phyloP scores from a whole-genome alignment of 495 filamentous ascomycete species.

The Cercophora samala region DNA sequence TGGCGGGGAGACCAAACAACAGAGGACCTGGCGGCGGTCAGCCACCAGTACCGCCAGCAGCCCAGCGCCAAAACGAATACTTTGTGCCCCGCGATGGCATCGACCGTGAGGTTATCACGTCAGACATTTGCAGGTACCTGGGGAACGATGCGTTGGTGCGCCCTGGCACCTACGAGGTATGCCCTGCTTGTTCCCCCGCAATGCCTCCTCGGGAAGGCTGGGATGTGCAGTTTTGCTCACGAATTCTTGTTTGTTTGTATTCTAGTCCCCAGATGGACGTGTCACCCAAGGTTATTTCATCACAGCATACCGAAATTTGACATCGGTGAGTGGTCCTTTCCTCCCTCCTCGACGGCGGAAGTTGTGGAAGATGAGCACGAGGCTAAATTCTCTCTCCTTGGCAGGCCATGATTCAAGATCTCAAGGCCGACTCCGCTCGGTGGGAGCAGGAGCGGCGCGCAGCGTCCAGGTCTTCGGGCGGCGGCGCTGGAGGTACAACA shows the following conservation, averaged over 20 bases:
- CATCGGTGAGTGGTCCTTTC: conserved; percentile 61
- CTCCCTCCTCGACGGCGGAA: not conserved
- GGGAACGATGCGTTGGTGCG: conserved; percentile 87
- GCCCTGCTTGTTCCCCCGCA: conserved; percentile 18
- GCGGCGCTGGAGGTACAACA: conserved; percentile 55
- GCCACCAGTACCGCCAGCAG: conserved; percentile 34
- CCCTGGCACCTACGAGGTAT: conserved; percentile 78
- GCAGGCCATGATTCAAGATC: conserved; percentile 84
- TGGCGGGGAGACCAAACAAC: conserved; percentile 39
- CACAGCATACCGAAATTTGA: conserved; percentile 82
- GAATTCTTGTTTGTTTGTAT: conserved; percentile 7
- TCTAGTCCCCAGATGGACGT: conserved; percentile 52
- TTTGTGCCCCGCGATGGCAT: conserved; percentile 89
- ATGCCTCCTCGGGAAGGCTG: conserved; percentile 7
- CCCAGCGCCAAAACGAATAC: conserved; percentile 71
- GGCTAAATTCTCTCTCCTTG: not conserved
- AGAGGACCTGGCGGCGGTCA: conserved; percentile 30
- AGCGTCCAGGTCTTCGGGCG: conserved; percentile 39
- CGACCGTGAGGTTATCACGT: conserved; percentile 87
- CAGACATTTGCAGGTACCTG: conserved; percentile 91
- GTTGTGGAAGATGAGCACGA: not conserved
- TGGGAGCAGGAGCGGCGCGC: conserved; percentile 72
- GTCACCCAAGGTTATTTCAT: conserved; percentile 72
- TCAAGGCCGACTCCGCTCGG: conserved; percentile 75
- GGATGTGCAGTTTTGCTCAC: conserved; percentile 17